Conservation (phyloP, 73 alveolate genomes). For the Tetrahymena borealis region DNA sequence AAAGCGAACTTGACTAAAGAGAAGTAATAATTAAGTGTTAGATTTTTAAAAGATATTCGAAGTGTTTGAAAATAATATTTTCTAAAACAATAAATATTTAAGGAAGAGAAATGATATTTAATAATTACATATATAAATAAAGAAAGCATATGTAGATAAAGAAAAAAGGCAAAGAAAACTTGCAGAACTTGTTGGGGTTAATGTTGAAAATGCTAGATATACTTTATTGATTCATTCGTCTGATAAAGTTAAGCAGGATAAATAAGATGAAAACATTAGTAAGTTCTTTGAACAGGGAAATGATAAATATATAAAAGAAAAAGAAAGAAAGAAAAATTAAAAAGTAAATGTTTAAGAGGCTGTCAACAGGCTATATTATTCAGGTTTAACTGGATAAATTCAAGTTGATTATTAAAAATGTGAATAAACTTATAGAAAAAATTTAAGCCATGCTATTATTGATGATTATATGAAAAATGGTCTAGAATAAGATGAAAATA, state of each 20-base stretch:
- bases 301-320: neutral
- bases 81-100: no score
- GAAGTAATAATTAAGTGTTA: neutral
- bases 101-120: neutral
- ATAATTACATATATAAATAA: neutral
- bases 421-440: neutral
- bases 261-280: neutral
- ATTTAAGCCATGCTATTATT: neutral
- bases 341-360: neutral
- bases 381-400: neutral
- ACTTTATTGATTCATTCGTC: neutral
- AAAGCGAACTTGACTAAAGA: neutral
- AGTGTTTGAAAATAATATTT: no score
- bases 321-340: neutral
- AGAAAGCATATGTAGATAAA: neutral
- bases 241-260: neutral
- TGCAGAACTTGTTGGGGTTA: neutral
- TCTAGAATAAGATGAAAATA: neutral
- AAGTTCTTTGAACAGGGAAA: neutral
- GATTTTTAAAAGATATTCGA: no score
- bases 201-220: neutral
- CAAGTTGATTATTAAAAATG: neutral
- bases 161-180: neutral
- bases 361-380: neutral
- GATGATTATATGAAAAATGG: neutral